Evolutionary conservation across 2,329 filamentous ascomycete species (phyloP), one percentile per base, ranked within the genome.

Genomic region (Talaromyces sp.): DNA sequence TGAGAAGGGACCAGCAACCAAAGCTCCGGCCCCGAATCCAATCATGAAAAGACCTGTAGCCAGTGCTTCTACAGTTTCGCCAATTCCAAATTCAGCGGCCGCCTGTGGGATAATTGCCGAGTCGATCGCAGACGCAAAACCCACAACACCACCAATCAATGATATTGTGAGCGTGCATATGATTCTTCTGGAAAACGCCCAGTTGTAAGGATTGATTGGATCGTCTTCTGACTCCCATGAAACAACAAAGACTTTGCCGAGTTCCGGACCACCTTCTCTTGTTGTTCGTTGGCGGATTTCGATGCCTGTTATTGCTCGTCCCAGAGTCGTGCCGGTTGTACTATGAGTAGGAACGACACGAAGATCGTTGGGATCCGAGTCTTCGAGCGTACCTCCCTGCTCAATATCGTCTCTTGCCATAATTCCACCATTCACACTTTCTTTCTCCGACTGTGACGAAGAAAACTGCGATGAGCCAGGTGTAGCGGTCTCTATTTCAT

Each of bases 101-200:
- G 79, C 81, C 50, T 76, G 72, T 3, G 71, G 72, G 37, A 84
- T 72, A 11, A 78, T 82, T 56, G 78, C 78, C n/a, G 80, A 79
- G 68, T 84, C 82, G 48, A 84, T 83, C 0, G 81, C 78, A 35
- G 78, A 81, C 2, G 82, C 81, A 56, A 80, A 77, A 24, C 78
- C 82, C 19, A 84, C 82, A 3, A 81, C 76, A 58, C 82, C 81
- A n/a, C 78, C 79, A 47, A 84, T 78, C 24, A 76, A 67, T 10
- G 72, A 72, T 61, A 78, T 69, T 24, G 77, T 72, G 33, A 77
- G 64, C 5, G 77, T 79, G 41, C 74, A 76, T 57, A 72, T 71
- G 57, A 69, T 67, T 7, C 78, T 71, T 14, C 65, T 65, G 2
- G 56, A 19, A 11, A 75, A 65, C 3, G 76, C 69, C 81, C 81